phyloP scores from a whole-genome alignment of 495 filamentous ascomycete genomes.

The Penicillium dipodomyicola region DNA sequence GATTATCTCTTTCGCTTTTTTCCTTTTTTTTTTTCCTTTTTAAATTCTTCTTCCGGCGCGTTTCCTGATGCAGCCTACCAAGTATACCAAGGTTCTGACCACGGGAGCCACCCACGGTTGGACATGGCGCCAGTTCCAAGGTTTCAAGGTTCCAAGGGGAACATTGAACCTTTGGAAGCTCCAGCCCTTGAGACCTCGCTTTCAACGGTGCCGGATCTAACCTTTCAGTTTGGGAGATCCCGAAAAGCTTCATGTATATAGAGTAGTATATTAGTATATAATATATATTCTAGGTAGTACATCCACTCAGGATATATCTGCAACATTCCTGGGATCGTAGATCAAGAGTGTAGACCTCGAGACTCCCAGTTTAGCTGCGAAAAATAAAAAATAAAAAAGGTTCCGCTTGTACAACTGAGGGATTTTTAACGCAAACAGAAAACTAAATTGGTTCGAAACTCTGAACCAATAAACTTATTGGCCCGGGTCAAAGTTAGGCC shows the following conservation, averaged over 20 bases:
- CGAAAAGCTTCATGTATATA: neutral
- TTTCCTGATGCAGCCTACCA: neutral
- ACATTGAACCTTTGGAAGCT: too few species aligned
- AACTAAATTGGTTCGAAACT: constrained; percentile 1
- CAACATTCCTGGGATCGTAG: neutral
- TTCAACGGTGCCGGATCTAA: neutral
- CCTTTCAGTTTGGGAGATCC: neutral
- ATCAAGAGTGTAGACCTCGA: neutral
- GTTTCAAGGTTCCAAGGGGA: neutral
- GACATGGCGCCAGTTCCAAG: neutral
- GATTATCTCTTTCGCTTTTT: neutral
- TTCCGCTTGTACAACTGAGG: constrained; percentile 7
- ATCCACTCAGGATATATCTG: neutral
- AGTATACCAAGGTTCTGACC: neutral
- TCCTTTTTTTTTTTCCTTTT: neutral
- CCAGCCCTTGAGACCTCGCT: too few species aligned
- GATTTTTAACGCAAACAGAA: constrained; percentile 12
- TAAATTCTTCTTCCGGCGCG: neutral
- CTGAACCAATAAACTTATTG: neutral
- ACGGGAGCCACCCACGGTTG: neutral
- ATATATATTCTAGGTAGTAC: neutral
- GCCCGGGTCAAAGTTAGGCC: constrained; percentile 10
- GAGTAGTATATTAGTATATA: too few species aligned
- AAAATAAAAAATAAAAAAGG: neutral
- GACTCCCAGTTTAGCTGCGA: neutral